These are phyloP conservation scores for Penicillium bialowiezense DNA, from an alignment of 495 filamentous ascomycete species.

Conservation along the genomic window DNA sequence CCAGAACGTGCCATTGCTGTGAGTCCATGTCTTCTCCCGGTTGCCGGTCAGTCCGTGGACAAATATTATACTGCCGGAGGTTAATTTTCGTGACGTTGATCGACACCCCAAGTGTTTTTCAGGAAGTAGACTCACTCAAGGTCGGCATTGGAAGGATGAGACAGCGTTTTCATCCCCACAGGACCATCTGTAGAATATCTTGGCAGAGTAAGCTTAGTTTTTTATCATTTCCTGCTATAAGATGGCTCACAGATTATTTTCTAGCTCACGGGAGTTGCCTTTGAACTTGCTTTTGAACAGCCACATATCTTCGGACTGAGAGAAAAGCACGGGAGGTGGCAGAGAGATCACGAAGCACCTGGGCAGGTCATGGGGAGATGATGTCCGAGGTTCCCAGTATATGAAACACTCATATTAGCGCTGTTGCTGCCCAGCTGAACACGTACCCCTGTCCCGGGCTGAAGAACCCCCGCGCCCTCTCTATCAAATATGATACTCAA, in stretches of 20 bases:
- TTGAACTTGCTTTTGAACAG: slow-evolving; percentile 3
- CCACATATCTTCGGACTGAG: not conserved
- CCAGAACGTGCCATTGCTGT: slow-evolving; percentile 2
- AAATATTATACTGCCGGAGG: not conserved
- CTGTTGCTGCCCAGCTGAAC: not conserved
- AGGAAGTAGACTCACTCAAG: slow-evolving; percentile 2
- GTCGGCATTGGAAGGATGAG: not conserved
- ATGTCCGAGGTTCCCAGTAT: too few species aligned
- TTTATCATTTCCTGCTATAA: not conserved
- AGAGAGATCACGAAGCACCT: too few species aligned
- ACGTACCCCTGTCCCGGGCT: slow-evolving; percentile 1
- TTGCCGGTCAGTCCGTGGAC: slow-evolving; percentile 1
- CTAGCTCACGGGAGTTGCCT: not conserved
- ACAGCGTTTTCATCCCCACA: slow-evolving; percentile 1
- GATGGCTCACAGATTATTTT: not conserved
- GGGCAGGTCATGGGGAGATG: too few species aligned
- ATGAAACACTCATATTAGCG: not conserved
- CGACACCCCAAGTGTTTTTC: not conserved
- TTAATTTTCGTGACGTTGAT: not conserved
- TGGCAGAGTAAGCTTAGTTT: not conserved
- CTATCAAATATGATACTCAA: not conserved
- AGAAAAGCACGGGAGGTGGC: not conserved
- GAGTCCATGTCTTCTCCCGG: slow-evolving; percentile 4
- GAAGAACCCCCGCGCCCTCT: not conserved
- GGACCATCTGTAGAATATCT: not conserved